phyloP scores from a whole-genome alignment of 108 stramenopile genomes.

The Asterionellopsis glacialis region DNA sequence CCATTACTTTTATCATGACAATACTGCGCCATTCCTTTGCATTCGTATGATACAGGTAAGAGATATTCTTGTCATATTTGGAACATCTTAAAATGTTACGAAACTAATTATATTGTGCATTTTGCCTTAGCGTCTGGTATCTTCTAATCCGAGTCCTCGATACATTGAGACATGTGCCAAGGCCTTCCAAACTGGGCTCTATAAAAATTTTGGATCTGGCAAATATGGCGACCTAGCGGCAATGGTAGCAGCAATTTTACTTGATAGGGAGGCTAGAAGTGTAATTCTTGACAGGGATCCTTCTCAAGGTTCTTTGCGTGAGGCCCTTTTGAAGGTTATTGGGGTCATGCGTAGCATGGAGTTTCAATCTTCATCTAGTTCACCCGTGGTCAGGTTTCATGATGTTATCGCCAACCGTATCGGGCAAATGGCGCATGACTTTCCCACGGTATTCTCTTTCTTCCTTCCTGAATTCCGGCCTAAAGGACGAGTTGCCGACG shows the following conservation, averaged over 20 bases:
- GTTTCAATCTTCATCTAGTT: conserved; percentile 7
- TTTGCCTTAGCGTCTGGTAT: conserved; percentile 33
- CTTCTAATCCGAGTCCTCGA: conserved; percentile 37
- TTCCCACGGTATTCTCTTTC: conserved; percentile 50
- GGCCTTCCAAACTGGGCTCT: conserved; percentile 56
- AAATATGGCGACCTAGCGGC: conserved; percentile 60
- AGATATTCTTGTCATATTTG: no score
- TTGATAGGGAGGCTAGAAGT: conserved; percentile 49
- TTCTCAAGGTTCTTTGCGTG: conserved; percentile 14
- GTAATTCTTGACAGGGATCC: conserved; percentile 53
- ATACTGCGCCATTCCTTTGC: conserved; percentile 44
- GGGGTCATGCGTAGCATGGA: conserved; percentile 27
- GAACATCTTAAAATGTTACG: no score
- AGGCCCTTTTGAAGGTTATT: conserved; percentile 35
- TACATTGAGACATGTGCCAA: conserved; percentile 26
- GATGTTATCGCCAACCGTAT: conserved; percentile 19
- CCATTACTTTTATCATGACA: conserved; percentile 35
- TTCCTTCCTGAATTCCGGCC: conserved; percentile 49
- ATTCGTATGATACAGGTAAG: conserved; percentile 21
- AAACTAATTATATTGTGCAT: background rate
- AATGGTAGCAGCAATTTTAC: conserved; percentile 52
- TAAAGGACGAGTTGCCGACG: conserved; percentile 22
- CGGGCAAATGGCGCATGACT: conserved; percentile 33
- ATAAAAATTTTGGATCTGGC: conserved; percentile 42
- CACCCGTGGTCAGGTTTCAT: conserved; percentile 4